Evolutionary conservation across 2,329 filamentous ascomycete species (phyloP), one percentile per base, ranked within the genome.

Genomic region (Ilyonectria destructans): DNA sequence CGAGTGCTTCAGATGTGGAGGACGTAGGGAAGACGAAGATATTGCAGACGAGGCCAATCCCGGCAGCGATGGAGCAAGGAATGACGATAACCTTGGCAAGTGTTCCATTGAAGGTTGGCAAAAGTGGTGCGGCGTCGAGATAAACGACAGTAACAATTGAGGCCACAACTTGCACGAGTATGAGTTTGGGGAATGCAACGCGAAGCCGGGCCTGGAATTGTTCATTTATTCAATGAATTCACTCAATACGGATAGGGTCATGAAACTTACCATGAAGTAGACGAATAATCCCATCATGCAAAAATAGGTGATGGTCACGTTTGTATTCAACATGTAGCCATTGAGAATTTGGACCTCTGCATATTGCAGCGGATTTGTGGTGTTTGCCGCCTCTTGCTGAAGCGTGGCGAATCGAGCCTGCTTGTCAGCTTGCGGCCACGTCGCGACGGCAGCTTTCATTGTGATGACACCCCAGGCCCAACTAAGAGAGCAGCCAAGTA

Each of bases 21-120:
- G 86, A 87, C 46, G 82, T 81, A 0, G 86, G 86, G 62, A 87
- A 87, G 49, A 87, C 77, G 4, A 87, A 62, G 1, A 87, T 57
- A 5, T 80, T 82, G 51, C 82, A 85, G 4, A 77, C 81, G 3
- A 83, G 59, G 0, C 85, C 86, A 1, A 87, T 72, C 0, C 82
- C 86, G 6, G 84, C 77, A 0, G 83, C 85, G 23, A 84, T 80
- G 0, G 83, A 83, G 1, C 81, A 83, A 1, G 86, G 86, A 1
- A 66, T 52, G 0, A 67, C 73, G 0, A 51, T 40, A 4, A 71
- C 67, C 0, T 26, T 19, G 0, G 73, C 69, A 2, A 88, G 56
- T 0, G 72, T 82, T 4, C 80, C 81, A 4, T 73, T 77, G 68
- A 85, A 87, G 0, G 75, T 76, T 1, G 84, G 80, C 10, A 86